Conservation (phyloP, 2,329 filamentous ascomycete species). For the Monosporascus sp. region DNA sequence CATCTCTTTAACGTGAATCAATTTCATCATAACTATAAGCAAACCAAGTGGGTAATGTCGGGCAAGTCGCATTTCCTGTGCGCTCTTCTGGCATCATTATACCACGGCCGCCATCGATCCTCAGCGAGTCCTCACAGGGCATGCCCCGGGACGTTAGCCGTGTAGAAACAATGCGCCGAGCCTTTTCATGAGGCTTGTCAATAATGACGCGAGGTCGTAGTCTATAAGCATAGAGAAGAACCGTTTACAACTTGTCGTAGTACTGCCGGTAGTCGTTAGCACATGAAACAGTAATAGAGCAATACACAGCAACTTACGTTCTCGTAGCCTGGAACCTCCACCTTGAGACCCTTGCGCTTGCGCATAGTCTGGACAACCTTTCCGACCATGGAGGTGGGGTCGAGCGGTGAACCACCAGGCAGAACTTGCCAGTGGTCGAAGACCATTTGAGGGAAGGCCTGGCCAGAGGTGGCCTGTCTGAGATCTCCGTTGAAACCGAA, state of each 20-base stretch:
- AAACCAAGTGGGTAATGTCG: constrained; percentile 22
- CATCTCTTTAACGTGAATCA: constrained; percentile 17
- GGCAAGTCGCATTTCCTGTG: constrained; percentile 20
- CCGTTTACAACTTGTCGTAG: constrained; percentile 95
- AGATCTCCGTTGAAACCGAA: constrained; percentile 99
- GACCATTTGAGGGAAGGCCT: constrained; percentile 98
- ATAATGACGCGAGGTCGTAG: constrained; percentile 37
- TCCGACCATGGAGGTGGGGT: constrained; percentile 76
- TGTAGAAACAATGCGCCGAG: constrained; percentile 20
- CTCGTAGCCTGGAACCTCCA: constrained; percentile 83
- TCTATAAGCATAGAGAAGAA: constrained; percentile 39
- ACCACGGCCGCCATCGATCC: constrained; percentile 23
- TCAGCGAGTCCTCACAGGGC: constrained; percentile 19
- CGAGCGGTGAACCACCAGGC: constrained; percentile 87
- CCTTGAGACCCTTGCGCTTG: constrained; percentile 99
- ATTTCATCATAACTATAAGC: constrained; percentile 26
- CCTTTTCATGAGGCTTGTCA: constrained; percentile 37
- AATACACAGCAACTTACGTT: constrained; percentile 65
- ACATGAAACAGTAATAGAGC: not conserved
- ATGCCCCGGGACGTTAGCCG: constrained; percentile 19
- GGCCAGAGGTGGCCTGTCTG: constrained; percentile 85
- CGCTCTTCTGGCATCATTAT: constrained; percentile 27
- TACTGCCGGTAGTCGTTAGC: constrained; percentile 59
- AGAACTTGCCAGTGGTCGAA: constrained; percentile 99
- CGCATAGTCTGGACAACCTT: constrained; percentile 82